Evolutionary conservation across 768 basidiomycete genomes (phyloP).

Genomic region (Boletus tomentosulus): DNA sequence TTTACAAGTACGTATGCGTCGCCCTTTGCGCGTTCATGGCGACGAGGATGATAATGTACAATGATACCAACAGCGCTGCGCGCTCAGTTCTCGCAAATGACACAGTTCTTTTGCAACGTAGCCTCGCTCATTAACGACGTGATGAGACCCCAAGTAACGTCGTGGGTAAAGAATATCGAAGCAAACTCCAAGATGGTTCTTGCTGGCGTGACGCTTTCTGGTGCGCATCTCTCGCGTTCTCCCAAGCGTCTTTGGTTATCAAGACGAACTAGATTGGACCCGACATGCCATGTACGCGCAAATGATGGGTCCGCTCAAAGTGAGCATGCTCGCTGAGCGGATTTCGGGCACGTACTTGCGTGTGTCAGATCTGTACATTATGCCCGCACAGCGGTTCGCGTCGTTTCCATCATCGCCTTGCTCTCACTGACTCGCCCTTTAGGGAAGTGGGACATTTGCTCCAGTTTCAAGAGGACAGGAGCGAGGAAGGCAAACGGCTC

Average conservation of each 20-base stretch:
- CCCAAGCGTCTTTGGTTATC: not conserved
- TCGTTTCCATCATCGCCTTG: not conserved
- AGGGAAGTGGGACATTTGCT: conserved; percentile 17
- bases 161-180: conserved; percentile 13
- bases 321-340: conserved; percentile 20
- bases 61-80: conserved; percentile 6
- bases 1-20: conserved; percentile 8
- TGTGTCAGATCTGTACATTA: conserved; percentile 19
- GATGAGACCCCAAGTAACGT: conserved; percentile 16
- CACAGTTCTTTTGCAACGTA: conserved; percentile 14
- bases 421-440: not conserved
- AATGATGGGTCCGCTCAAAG: conserved; percentile 23
- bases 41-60: too few relatives aligned
- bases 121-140: conserved; percentile 18
- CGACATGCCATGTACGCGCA: conserved; percentile 19
- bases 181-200: conserved; percentile 16
- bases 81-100: conserved; percentile 19
- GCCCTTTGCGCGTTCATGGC: not conserved
- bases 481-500: conserved; percentile 12
- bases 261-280: conserved; percentile 8
- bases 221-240: not conserved
- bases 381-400: conserved; percentile 18
- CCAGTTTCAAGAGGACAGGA: conserved; percentile 18
- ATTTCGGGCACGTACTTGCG: conserved; percentile 16
- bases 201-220: conserved; percentile 14